A percentile compares a stretch with the other conserved stretches of the same genome.
Evolutionary conservation across 352 stramenopile species (phyloP).

Genomic region (Phytophthora chlamydospora): DNA sequence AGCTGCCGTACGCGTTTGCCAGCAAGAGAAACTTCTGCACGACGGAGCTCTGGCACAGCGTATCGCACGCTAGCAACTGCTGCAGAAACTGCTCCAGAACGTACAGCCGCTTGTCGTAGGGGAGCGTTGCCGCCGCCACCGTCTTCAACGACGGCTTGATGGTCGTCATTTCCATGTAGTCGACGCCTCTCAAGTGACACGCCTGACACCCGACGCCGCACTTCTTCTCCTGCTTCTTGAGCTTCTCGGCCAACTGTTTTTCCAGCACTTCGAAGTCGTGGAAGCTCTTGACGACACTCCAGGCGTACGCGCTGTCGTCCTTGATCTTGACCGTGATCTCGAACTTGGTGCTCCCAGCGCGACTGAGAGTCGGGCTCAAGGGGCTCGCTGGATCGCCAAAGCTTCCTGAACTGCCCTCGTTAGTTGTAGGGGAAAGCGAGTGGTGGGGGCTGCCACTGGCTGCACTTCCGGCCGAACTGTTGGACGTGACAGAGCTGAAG

Average conservation of each 20-base stretch:
- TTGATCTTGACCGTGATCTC: constrained; percentile 71
- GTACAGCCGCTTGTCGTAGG: constrained; percentile 71
- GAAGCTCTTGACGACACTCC: constrained; percentile 75
- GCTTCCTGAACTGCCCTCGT: constrained; percentile 10
- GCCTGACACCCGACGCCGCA: constrained; percentile 42
- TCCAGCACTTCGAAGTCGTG: constrained; percentile 75
- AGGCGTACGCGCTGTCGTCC: constrained; percentile 59
- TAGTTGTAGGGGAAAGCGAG: constrained; percentile 13
- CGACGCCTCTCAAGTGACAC: constrained; percentile 72
- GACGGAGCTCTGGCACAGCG: constrained; percentile 72
- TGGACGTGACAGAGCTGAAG: constrained; percentile 23
- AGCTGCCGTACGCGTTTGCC: constrained; percentile 32
- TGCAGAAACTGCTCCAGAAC: constrained; percentile 77
- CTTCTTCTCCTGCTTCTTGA: constrained; percentile 78
- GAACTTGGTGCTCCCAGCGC: constrained; percentile 40
- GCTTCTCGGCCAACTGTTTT: constrained; percentile 67
- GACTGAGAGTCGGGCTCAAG: constrained; percentile 17
- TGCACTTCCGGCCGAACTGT: constrained; percentile 7
- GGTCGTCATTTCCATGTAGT: constrained; percentile 65
- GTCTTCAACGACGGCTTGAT: constrained; percentile 59
- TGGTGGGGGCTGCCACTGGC: constrained; percentile 10
- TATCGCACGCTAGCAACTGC: constrained; percentile 71
- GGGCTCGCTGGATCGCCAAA: constrained; percentile 6
- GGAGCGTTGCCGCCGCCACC: constrained; percentile 38
- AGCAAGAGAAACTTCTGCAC: constrained; percentile 81